phyloP scores from a whole-genome alignment of 495 filamentous ascomycete species.

The Choiromyces venosus region DNA sequence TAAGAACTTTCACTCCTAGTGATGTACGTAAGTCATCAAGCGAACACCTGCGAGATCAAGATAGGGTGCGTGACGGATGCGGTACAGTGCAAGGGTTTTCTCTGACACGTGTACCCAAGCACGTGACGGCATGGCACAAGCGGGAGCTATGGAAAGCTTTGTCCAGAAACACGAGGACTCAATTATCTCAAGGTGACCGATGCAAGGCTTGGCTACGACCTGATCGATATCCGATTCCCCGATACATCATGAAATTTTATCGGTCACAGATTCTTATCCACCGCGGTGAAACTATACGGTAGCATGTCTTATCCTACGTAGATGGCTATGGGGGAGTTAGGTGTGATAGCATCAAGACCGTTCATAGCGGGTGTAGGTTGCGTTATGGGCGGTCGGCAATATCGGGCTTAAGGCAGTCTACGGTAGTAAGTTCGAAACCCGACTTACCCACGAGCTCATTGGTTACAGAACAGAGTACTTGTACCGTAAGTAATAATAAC shows the following conservation, averaged over 20 bases:
- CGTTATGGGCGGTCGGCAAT: neutral
- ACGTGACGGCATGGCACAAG: neutral
- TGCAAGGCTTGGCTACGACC: neutral
- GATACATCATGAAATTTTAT: neutral
- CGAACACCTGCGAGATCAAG: neutral
- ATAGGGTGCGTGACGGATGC: neutral
- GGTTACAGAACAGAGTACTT: neutral
- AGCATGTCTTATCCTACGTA: neutral
- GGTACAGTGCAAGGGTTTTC: too few relatives aligned
- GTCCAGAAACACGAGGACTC: neutral
- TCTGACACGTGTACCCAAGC: neutral
- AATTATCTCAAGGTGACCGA: neutral
- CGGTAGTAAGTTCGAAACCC: neutral
- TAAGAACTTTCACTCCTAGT: neutral
- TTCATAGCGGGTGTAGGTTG: neutral
- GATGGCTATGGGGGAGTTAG: neutral
- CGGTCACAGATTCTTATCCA: too few relatives aligned
- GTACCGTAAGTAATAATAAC: neutral
- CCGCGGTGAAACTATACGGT: neutral
- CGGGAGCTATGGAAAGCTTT: neutral
- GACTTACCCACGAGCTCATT: neutral
- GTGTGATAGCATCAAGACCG: neutral
- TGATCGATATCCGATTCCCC: neutral
- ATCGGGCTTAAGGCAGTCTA: neutral
- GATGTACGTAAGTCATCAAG: too few relatives aligned